A percentile compares a stretch with the other conserved stretches of the same genome.
Evolutionary conservation across 257 asterid genomes (phyloP).

Genomic region (Solanum pennellii): DNA sequence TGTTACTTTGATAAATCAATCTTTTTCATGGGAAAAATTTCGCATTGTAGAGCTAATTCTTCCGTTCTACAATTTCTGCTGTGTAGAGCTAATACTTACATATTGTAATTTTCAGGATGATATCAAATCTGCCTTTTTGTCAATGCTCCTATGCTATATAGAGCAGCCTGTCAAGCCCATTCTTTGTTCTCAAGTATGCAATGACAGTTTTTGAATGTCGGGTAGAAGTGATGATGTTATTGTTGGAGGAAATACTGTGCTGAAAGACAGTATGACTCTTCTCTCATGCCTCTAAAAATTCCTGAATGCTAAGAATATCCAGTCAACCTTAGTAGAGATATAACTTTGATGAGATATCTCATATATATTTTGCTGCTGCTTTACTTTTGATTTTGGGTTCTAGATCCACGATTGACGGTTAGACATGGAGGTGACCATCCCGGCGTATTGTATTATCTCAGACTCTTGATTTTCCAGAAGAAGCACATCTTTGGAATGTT

Average conservation of each 20-base stretch:
- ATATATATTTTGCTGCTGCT: background rate
- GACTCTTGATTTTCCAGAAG: conserved; percentile 90
- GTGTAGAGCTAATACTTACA: background rate
- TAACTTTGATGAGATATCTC: background rate
- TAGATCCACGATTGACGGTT: conserved; percentile 92
- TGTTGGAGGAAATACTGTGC: conserved; percentile 99
- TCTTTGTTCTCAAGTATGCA: conserved; percentile 89
- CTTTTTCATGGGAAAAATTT: background rate
- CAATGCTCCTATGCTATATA: conserved; percentile 92
- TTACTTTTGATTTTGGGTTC: conserved; percentile 7
- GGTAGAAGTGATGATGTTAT: conserved; percentile 98
- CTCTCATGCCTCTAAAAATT: conserved; percentile 5
- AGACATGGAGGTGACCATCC: conserved; percentile 91
- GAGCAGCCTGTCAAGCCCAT: conserved; percentile 83
- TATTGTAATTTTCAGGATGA: conserved; percentile 48
- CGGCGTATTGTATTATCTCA: conserved; percentile 82
- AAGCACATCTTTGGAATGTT: conserved; percentile 82
- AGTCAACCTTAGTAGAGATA: background rate
- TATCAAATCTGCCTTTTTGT: conserved; percentile 75
- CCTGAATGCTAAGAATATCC: conserved; percentile 12
- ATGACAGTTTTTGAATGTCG: conserved; percentile 88
- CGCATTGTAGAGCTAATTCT: background rate
- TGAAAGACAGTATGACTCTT: conserved; percentile 77
- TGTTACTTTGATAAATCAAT: background rate
- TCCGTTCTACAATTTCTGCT: background rate